Percentiles rank a stretch among this genome's conserved stretches.
These are phyloP conservation scores for Volvox carteri DNA, from an alignment of 163 green algal species.

Conservation along the genomic window DNA sequence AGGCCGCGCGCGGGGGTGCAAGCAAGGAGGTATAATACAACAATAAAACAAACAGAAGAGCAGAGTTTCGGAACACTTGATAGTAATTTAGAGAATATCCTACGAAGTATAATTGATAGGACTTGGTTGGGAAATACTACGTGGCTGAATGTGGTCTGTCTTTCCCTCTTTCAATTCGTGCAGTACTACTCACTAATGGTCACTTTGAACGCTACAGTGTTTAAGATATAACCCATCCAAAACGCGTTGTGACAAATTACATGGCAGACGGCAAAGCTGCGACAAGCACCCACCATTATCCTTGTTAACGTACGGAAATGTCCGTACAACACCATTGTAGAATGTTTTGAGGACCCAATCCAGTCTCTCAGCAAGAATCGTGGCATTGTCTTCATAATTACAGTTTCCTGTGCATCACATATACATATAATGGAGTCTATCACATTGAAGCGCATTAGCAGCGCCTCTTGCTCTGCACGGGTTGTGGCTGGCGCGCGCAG, in stretches of 20 bases:
- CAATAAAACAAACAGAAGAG: background rate
- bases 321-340: no score
- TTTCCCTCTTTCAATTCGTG: background rate
- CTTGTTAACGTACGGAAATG: no score
- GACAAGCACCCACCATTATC: no score
- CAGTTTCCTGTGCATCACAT: no score
- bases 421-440: conserved; percentile 32
- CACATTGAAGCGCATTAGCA: background rate
- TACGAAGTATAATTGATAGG: background rate
- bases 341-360: no score
- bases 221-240: background rate
- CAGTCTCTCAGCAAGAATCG: no score
- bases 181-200: background rate
- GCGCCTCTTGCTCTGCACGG: background rate
- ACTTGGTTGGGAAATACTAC: background rate
- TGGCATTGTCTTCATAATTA: no score
- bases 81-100: background rate
- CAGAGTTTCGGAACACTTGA: background rate
- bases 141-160: background rate
- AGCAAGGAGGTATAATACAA: background rate
- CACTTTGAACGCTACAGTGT: background rate
- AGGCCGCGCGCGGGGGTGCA: conserved; percentile 20
- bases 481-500: background rate
- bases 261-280: no score
- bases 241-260: no score